Base-by-base conservation (phyloP, 2,329 filamentous ascomycete species). In the Xylariomycetidae sp. region DNA sequence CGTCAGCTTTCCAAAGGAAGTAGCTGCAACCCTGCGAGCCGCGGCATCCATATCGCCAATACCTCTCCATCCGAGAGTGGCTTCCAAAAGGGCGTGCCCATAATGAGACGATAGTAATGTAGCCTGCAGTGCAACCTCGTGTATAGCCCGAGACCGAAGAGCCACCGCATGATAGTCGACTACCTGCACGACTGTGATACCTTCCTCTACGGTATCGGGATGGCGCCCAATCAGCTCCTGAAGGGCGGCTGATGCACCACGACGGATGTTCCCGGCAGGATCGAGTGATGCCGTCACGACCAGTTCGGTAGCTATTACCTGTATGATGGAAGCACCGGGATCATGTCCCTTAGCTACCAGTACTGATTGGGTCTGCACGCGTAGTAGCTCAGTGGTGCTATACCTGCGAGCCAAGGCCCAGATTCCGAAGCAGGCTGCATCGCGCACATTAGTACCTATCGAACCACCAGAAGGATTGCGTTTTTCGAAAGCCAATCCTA, bases 151-250 rank as follows among this genome's bases (percentile, higher is more conserved):
- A 12, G 85, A 82, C 16, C 90, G 76, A n/a, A 94, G 72, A 3
- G 92, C 90, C 14, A 98, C 88, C 23, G 87, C 78, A 56, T 95
- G 88, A 53, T 96, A 98, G 54, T 98, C 92, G 2, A 97, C 86
- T 2, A 77, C 74, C 54, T 97, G 92, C 0, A 97, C 88, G 2
- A 97, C 71, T 26, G 78, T 63, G 36, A 98, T 97, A 0, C 90
- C 92, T 49, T 88, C 70, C 12, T 74, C 67, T 20, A 97, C 78
- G 0, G 77, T 88, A 49, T 96, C 82, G 0, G 92, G 90, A 60
- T 98, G 90, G 8, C 92, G 80, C 9, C 92, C 92, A 38, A 97
- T 84, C 11, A 98, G 71, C 56, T 98, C 92, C 55, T 98, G 92
- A 23, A 98, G 65, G 3, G 92, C 92, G 27, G 92, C 92, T 16